Evolutionary conservation across 805 yeast genomes (phyloP).

Genomic region (Saccharomycopsis guyanensis): DNA sequence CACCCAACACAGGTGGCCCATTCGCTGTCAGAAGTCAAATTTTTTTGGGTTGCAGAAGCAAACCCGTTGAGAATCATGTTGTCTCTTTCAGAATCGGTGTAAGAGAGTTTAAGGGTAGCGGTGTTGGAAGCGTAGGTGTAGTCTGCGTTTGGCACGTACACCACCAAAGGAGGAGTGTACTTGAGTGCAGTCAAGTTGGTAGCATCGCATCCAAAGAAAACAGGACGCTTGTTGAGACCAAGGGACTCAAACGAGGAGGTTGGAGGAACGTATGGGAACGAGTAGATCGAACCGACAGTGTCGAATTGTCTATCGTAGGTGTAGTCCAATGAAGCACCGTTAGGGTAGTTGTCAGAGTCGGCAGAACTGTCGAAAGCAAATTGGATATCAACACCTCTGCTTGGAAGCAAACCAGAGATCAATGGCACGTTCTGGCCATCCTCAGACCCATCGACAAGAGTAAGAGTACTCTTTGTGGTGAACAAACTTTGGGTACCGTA

Average conservation of each 20-base stretch:
- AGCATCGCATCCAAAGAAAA: constrained; percentile 79
- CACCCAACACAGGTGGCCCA: constrained; percentile 76
- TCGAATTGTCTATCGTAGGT: constrained; percentile 55
- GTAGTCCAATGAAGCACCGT: constrained; percentile 50
- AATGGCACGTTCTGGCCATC: constrained; percentile 60
- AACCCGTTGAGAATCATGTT: constrained; percentile 68
- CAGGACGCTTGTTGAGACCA: constrained; percentile 61
- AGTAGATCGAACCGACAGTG: constrained; percentile 40
- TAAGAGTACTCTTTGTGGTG: constrained; percentile 35
- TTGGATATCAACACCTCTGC: constrained; percentile 52
- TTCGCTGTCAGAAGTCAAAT: constrained; percentile 57
- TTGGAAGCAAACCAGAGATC: constrained; percentile 51
- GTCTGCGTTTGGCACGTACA: constrained; percentile 72
- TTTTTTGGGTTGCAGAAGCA: constrained; percentile 57
- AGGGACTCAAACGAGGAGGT: constrained; percentile 46
- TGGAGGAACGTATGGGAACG: constrained; percentile 80
- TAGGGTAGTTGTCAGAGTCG: constrained; percentile 61
- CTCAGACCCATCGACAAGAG: constrained; percentile 67
- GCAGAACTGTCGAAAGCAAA: constrained; percentile 64
- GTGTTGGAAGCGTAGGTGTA: constrained; percentile 60
- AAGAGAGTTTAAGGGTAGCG: constrained; percentile 63
- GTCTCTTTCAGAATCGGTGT: constrained; percentile 47
- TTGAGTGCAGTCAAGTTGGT: constrained; percentile 11
- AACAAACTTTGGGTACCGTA: constrained; percentile 33
- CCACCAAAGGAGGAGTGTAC: constrained; percentile 58